These are phyloP conservation scores for Pisolithus sp. DNA, from an alignment of 768 basidiomycete genomes.

Conservation along the genomic window DNA sequence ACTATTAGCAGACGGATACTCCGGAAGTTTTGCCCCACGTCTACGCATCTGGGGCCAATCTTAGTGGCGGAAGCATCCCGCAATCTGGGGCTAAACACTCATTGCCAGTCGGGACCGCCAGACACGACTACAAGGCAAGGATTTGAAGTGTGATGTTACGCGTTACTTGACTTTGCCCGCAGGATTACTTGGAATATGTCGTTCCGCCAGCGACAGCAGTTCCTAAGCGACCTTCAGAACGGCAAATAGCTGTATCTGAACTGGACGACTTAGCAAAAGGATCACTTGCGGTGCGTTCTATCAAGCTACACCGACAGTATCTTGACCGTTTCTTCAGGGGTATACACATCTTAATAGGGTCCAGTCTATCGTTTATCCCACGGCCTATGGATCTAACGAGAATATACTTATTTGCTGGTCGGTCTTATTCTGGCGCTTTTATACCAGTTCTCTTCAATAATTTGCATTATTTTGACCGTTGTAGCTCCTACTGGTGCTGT, in stretches of 20 bases:
- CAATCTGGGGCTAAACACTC: constrained; percentile 71
- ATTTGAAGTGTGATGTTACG: not conserved
- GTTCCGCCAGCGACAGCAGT: constrained; percentile 80
- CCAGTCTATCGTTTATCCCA: constrained; percentile 91
- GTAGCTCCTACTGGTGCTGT: constrained; percentile 97
- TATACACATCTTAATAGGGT: constrained; percentile 87
- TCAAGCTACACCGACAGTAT: not conserved
- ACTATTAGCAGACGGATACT: constrained; percentile 38
- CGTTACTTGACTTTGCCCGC: constrained; percentile 6
- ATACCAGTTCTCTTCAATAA: not conserved
- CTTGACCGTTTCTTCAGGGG: constrained; percentile 42
- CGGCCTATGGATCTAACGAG: constrained; percentile 92
- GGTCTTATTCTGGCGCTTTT: constrained; percentile 2
- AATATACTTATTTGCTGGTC: constrained; percentile 74
- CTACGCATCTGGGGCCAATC: constrained; percentile 61
- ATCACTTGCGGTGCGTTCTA: constrained; percentile 70
- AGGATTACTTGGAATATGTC: constrained; percentile 87
- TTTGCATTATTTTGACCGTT: not conserved
- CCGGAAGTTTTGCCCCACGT: constrained; percentile 79
- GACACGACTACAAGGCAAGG: constrained; percentile 60
- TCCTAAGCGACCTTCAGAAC: constrained; percentile 66
- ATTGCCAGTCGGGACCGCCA: constrained; percentile 76
- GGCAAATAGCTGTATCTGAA: constrained; percentile 61
- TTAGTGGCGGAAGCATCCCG: constrained; percentile 60
- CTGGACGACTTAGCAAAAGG: constrained; percentile 72